Base-by-base conservation (phyloP, 2,329 filamentous ascomycete genomes). In the Epichloe scottii region DNA sequence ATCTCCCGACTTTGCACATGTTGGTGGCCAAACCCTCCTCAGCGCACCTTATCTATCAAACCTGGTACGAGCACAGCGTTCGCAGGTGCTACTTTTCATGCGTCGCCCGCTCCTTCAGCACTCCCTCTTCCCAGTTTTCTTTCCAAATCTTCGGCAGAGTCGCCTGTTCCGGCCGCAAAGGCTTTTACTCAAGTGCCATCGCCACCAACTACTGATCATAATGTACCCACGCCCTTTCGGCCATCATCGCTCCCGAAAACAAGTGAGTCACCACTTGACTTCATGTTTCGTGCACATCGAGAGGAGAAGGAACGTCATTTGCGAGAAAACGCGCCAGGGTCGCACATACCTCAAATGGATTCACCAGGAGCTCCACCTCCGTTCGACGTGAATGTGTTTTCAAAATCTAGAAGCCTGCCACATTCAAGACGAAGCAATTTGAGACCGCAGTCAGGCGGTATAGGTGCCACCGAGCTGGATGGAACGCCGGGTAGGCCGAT, bases 71-170 rank as follows among this genome's bases (percentile, higher is more conserved):
- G 68, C 46, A 73, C 80, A 53, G 82, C 85, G 44, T 98, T 95
- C 68, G 93, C 93, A 39, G 93, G 91, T 14, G 86, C 91, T 35
- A 94, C 89, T 5, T 98, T 97, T 66, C 90, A 96, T 67, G 87
- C 89, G 40, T 97, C 93, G 8, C 93, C 93, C 19, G 91, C 90
- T 2, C 86, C 93, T 0, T 94, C 89, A 8, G 83, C 89, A 23
- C 74, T 98, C 34, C 93, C 93, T 0, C 85, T 96, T 53, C 93
- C 93, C 11, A 94, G 85, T 62, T 95, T 96, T 66, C 79, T 74
- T 35, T 84, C 85, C 30, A 90, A 85, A 60, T 82, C 87, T 0
- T 75, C 87, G 12, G 82, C 83, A 3, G 83, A 85, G 52, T 83
- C 82, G 3, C 79, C 76, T 5, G 54, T 56, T 45, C 46, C 57